Evolutionary conservation across 1,139 yeast genomes (phyloP), one percentile per base, ranked within the genome.

Genomic region (Taiozyma sp.): DNA sequence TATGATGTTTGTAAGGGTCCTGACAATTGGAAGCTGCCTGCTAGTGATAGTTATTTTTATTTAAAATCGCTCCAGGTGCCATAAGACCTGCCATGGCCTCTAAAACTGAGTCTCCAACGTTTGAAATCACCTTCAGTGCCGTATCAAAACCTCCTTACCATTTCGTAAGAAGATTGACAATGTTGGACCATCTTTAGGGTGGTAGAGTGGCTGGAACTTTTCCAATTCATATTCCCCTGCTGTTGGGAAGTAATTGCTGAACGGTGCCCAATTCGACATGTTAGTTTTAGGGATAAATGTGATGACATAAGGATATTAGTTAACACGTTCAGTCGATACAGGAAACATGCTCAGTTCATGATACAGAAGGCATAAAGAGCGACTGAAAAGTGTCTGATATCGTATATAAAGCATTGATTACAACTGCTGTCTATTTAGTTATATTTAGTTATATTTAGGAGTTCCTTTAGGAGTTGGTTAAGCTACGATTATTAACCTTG

Each of bases 121-220:
- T 73, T 61, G 78, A 74, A 8, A 59, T 74, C 42, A 74, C 77
- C 9, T 72, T 71, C 52, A 63, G 71, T 46, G 73, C 77, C 7
- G 67, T 74, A 16, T 68, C 71, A 49, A 78, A 74, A 53, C 67
- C 70, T 13, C 78, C 78, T 0, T 70, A 65, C 49, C 70, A 65
- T 51, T 70, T 73, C 48, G 70, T 73, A 2, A 67, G 76, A 56
- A 61, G 75, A 45, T 62, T 73, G 48, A 72, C 74, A 9, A 69
- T 76, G 0, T 63, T 73, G 46, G 77, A 73, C 50, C 75, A 71
- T 52, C 62, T 72, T 44, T 68, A 74, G 7, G 63, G 65, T 23
- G 78, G 77, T 3, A 60, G 78, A 58, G 60, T 74, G 42, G 77
- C 5, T 74, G 78, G 78, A 74, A 74, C 54, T 66, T 74, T 28